Evolutionary conservation across 768 basidiomycete genomes (phyloP).

Genomic region (Lentinula lateritia): DNA sequence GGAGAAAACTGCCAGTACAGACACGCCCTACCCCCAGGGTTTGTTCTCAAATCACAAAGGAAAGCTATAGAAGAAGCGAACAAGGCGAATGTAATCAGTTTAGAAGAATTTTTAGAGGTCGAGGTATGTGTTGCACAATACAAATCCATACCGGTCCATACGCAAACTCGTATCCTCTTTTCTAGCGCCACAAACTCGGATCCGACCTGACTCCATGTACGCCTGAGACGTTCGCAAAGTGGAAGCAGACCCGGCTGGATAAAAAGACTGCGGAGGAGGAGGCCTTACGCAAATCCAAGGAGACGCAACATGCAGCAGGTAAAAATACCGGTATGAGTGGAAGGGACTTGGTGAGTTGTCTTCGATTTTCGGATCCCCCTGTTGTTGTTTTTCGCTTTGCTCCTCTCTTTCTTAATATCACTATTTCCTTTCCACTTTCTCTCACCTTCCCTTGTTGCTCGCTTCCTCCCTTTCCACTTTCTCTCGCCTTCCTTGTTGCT

Average conservation of each 20-base stretch:
- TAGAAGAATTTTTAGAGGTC: conserved; percentile 97
- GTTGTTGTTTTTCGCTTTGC: too few species aligned
- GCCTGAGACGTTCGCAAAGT: conserved; percentile 81
- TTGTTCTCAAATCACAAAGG: conserved; percentile 89
- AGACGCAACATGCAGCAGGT: conserved; percentile 74
- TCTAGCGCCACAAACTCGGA: conserved; percentile 90
- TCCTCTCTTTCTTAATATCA: not conserved
- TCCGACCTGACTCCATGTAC: conserved; percentile 90
- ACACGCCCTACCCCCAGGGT: conserved; percentile 94
- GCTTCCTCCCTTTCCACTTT: not conserved
- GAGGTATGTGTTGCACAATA: conserved; percentile 52
- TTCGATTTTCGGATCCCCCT: not conserved
- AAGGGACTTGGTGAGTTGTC: conserved; percentile 72
- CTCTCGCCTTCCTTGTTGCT: not conserved
- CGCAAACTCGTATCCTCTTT: not conserved
- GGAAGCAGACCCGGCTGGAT: conserved; percentile 94
- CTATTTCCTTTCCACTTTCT: not conserved
- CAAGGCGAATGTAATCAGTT: conserved; percentile 80
- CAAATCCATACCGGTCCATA: too few species aligned
- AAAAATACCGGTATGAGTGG: conserved; percentile 94
- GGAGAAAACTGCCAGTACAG: conserved; percentile 89
- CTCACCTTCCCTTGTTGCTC: too few species aligned
- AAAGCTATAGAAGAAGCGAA: conserved; percentile 90
- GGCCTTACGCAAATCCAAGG: conserved; percentile 76
- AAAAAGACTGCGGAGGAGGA: conserved; percentile 93